A percentile compares a stretch with the other conserved stretches of the same genome.
Conservation (phyloP, 257 asterid species). For the Sherardia arvensis region DNA sequence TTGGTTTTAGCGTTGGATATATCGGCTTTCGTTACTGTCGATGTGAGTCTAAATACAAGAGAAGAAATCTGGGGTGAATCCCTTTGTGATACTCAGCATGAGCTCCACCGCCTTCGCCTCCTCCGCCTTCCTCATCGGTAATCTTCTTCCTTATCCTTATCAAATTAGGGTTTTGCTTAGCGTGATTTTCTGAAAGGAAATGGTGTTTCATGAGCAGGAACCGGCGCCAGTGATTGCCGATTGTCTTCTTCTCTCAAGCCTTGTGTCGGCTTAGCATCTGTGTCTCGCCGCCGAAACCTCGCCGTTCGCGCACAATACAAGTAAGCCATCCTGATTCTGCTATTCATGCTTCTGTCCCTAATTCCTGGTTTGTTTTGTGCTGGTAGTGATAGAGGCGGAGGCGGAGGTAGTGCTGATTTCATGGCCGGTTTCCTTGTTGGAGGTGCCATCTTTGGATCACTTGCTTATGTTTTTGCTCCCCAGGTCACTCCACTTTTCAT, state of each 20-base stretch:
- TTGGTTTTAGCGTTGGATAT: not conserved
- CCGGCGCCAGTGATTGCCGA: constrained; percentile 41
- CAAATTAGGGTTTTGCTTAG: not conserved
- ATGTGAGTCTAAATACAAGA: not conserved
- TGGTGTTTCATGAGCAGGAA: not conserved
- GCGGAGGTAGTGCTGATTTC: constrained; percentile 63
- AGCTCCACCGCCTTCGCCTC: not conserved
- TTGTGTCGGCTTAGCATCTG: not conserved
- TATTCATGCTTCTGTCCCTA: no score
- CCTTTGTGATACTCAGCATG: no score
- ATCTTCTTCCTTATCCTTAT: constrained; percentile 5
- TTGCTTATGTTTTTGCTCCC: constrained; percentile 76
- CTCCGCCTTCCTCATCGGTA: not conserved
- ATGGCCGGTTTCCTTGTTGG: constrained; percentile 80
- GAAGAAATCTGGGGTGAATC: not conserved
- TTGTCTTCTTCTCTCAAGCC: constrained; percentile 25
- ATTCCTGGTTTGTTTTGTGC: constrained; percentile 5
- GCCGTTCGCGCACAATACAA: constrained; percentile 45
- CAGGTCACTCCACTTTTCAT: constrained; percentile 30
- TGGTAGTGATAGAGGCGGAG: constrained; percentile 52
- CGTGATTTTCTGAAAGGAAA: not conserved
- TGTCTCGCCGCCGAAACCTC: constrained; percentile 34
- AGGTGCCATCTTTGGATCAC: constrained; percentile 84
- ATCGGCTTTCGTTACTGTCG: not conserved
- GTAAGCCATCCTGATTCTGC: no score